Conservation (phyloP, 2,329 filamentous ascomycete species). For the Myriosclerotinia curreyana region DNA sequence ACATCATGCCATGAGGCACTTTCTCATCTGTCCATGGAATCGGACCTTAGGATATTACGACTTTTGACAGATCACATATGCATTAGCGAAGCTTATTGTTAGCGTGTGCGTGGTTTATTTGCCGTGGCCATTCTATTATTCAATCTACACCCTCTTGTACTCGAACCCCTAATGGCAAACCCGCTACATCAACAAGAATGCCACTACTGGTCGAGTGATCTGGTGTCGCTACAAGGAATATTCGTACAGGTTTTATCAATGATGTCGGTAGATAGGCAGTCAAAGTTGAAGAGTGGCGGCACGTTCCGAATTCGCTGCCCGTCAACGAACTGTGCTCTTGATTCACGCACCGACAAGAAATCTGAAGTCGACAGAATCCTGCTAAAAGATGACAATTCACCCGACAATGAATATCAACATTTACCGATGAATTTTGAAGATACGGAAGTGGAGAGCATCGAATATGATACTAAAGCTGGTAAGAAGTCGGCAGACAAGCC, state of each 20-base stretch:
- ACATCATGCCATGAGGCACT: background rate
- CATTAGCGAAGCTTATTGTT: too few relatives aligned
- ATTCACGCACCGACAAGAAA: background rate
- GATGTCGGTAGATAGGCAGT: background rate
- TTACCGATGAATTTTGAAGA: background rate
- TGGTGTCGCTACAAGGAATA: conserved; percentile 3
- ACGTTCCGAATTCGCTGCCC: conserved; percentile 9
- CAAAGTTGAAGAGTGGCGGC: background rate
- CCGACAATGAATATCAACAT: conserved; percentile 3
- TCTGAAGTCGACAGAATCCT: background rate
- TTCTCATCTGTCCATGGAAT: too few relatives aligned
- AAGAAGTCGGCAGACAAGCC: background rate
- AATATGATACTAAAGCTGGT: conserved; percentile 4
- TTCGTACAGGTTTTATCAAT: background rate
- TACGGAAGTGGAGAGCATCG: background rate
- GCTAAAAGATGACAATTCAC: background rate
- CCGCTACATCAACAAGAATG: conserved; percentile 1
- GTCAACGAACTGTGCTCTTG: conserved; percentile 1
- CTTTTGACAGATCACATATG: too few relatives aligned
- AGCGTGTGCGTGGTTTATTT: too few relatives aligned
- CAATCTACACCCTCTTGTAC: too few relatives aligned
- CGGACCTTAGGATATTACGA: too few relatives aligned
- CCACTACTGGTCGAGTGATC: background rate
- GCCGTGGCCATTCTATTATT: too few relatives aligned
- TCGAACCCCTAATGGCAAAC: conserved; percentile 8